Conservation (phyloP, 352 stramenopile genomes). For the Pythium phragmitis region DNA sequence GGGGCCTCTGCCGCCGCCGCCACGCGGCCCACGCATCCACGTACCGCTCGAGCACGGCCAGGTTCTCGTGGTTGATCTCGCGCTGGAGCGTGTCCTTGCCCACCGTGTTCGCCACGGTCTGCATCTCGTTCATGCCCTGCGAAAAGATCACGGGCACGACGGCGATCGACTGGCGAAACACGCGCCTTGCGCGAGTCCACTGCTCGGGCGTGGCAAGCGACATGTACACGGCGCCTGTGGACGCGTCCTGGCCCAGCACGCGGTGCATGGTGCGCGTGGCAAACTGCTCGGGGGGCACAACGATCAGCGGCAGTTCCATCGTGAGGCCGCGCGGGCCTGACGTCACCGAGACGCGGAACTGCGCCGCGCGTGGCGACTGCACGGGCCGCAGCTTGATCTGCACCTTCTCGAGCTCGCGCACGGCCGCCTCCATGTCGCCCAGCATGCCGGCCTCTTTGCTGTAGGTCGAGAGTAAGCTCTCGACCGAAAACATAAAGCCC, state of each 20-base stretch:
- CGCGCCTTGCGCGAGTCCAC: conserved; percentile 49
- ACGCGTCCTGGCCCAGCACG: conserved; percentile 66
- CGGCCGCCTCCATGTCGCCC: conserved; percentile 78
- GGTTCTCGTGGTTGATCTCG: conserved; percentile 81
- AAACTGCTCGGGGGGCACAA: conserved; percentile 31
- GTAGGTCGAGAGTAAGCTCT: conserved; percentile 84
- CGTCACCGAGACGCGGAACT: conserved; percentile 74
- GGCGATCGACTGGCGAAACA: conserved; percentile 57
- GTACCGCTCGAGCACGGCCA: conserved; percentile 60
- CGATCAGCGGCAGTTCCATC: conserved; percentile 77
- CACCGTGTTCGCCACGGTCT: conserved; percentile 90
- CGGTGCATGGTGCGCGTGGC: conserved; percentile 63
- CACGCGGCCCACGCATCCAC: conserved; percentile 38
- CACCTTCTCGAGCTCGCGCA: conserved; percentile 69
- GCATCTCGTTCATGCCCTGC: conserved; percentile 93
- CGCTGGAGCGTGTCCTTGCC: conserved; percentile 72
- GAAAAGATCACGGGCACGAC: conserved; percentile 84
- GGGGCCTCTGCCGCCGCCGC: conserved; percentile 32
- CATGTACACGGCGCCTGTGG: conserved; percentile 74
- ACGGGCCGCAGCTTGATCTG: conserved; percentile 73
- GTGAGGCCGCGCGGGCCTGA: conserved; percentile 55
- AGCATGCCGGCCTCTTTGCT: conserved; percentile 85
- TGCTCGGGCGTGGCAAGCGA: conserved; percentile 44
- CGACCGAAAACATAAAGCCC: conserved; percentile 82
- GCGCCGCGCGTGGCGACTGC: conserved; percentile 52